Evolutionary conservation across 164 flowering plant species (phyloP), one percentile per base, ranked within the genome.

Genomic region (Pachysandra terminalis): DNA sequence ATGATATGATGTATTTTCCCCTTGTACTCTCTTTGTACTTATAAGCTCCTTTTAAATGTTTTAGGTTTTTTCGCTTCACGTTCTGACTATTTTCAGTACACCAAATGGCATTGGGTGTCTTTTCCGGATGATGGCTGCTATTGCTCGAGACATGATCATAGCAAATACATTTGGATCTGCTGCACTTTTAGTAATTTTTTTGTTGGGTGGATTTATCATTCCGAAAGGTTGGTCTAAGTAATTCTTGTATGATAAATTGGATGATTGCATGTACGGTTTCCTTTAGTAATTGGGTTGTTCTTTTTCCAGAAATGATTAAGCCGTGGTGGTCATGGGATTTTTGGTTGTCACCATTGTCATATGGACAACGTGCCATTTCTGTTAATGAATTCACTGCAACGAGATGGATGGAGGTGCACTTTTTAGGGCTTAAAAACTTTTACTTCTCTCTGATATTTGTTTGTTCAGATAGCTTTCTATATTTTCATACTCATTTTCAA

Each of bases 41-140:
- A 55, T 72, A 23, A 14, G 35, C 37, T 71, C 27, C 26, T 64
- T 0, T 52, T 49, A 59, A 71, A 58, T 60, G 48, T 75, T 72
- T 24, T 82, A 94, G 98, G 86, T 94, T 91, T 77, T 90, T 90
- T 77, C 87, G 91, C 9, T 87, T 61, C 73, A 77, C 88, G 88
- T 68, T 94, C 53, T 4, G 83, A 51, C 86, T 86, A 54, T 87
- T 94, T 68, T 32, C 81, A 0, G 48, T 87, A 8, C 98, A 91
- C 76, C 98, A 91, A 83, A 94, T 94, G 98, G 93, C 96, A 8
- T 40, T 91, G 71, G 89, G 93, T n/a, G n/a, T 61, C 90, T 94
- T 40, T 94, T 94, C 71, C 79, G 91, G 9, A 64, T 79, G 81
- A 79, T 91, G 84, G 97, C 86, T 64, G 53, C 88, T 41, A 13